Evolutionary conservation across 371 early-diverging fungal species (phyloP), one percentile per base, ranked within the genome.

Genomic region (Syncephalis fuscata): DNA sequence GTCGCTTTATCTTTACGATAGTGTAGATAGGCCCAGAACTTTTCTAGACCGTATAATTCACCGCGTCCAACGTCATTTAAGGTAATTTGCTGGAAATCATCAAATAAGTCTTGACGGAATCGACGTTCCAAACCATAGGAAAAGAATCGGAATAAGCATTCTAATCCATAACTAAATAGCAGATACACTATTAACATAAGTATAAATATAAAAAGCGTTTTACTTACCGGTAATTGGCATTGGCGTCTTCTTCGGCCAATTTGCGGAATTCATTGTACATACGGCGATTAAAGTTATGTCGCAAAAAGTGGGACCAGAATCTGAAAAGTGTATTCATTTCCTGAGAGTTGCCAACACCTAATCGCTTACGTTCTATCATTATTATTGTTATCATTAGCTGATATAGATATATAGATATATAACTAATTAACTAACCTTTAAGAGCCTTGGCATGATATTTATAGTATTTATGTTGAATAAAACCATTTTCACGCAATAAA

Each of bases 291-390:
- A 81, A 92, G 57, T 87, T 84, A 62, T 92, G 92, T 61, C 93
- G 88, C 62, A 95, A 69, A 61, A 92, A 95, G 67, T 95, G 92
- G 46, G 85, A 87, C 95, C 95, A 95, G 84, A 95, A 95, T 17
- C 93, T 81, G 78, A 84, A 94, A 49, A 94, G 65, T 2, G 93
- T 92, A 71, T 94, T 94, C 95, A 94, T 94, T 60, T 92, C 95
- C 51, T 88, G 91, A n/a, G 87, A 86, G 20, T 79, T 83, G 14
- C 95, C 93, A n/a, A 74, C 68, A 14, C 95, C 95, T 32, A 81
- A 71, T 47, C 78, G 76, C 64, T 87, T 88, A 57, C 95, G 91
- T 60, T 94, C 95, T 32, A 32, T 32, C 11, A 32, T 32, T 11
- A 32, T 32, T 11, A 32, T 7, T 32, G 32, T 32, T 7, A 11